Conservation (phyloP, 768 basidiomycete genomes). For the Agaricus subrufescens region DNA sequence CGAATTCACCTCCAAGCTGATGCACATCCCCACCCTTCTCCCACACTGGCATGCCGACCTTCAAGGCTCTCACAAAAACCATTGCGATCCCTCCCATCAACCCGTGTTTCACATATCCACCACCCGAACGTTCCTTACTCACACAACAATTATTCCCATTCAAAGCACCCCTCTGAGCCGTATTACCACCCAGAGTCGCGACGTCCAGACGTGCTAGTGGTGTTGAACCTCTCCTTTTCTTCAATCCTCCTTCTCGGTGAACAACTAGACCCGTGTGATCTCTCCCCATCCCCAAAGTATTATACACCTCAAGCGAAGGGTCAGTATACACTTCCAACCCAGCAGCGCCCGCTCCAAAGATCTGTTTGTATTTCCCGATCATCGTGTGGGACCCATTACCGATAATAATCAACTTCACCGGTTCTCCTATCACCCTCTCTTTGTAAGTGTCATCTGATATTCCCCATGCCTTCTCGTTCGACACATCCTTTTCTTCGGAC, state of each 20-base stretch:
- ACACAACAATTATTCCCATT: neutral
- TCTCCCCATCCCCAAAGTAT: constrained; percentile 56
- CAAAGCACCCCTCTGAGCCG: neutral
- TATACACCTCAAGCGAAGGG: constrained; percentile 64
- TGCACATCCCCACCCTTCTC: constrained; percentile 70
- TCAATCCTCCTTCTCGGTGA: neutral
- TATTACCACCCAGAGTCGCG: constrained; percentile 4
- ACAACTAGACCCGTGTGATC: constrained; percentile 1
- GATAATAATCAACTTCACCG: constrained; percentile 66
- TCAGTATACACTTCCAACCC: constrained; percentile 80
- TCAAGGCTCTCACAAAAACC: constrained; percentile 66
- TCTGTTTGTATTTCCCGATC: constrained; percentile 74
- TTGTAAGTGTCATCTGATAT: constrained; percentile 8
- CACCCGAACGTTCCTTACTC: constrained; percentile 13
- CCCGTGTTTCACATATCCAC: constrained; percentile 64
- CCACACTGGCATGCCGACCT: constrained; percentile 77
- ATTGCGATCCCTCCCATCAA: constrained; percentile 64
- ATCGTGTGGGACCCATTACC: constrained; percentile 75
- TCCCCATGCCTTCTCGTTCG: constrained; percentile 12
- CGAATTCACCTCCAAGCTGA: constrained; percentile 90
- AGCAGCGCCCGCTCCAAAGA: constrained; percentile 45
- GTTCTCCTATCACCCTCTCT: constrained; percentile 9
- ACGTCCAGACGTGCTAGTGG: constrained; percentile 3
- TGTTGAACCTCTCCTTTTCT: neutral
- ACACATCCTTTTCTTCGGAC: constrained; percentile 25